phyloP scores from a whole-genome alignment of 805 yeast species.

The Kodamaea kaohsiungensis region DNA sequence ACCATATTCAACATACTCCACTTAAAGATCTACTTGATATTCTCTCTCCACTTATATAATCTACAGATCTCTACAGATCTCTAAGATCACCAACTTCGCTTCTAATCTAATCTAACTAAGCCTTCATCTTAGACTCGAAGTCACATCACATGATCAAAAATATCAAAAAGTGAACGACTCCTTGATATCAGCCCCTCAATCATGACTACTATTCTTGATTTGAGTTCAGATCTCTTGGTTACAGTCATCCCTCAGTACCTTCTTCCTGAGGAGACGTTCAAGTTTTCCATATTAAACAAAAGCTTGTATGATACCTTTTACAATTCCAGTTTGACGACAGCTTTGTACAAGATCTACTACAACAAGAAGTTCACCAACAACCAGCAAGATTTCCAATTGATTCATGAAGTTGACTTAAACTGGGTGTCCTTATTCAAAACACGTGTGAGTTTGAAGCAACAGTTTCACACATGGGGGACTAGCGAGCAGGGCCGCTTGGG shows the following conservation, averaged over 20 bases:
- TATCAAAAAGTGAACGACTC: background rate
- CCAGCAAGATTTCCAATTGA: conserved; percentile 41
- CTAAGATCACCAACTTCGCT: too few species aligned
- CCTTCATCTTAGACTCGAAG: background rate
- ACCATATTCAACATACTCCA: too few species aligned
- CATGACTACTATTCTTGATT: conserved; percentile 17
- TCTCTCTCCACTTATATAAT: too few species aligned
- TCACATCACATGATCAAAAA: background rate
- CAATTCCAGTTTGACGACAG: conserved; percentile 26
- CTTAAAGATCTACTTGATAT: too few species aligned
- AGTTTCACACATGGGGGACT: conserved; percentile 55
- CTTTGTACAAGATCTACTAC: conserved; percentile 39
- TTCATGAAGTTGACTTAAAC: conserved; percentile 29
- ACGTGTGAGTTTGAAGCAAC: conserved; percentile 34
- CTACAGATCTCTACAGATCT: too few species aligned
- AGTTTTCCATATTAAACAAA: conserved; percentile 28
- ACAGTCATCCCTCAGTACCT: conserved; percentile 34
- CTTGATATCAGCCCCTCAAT: background rate
- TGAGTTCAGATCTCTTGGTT: conserved; percentile 44
- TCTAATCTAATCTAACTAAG: too few species aligned
- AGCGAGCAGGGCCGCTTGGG: conserved; percentile 50
- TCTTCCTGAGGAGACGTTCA: conserved; percentile 39
- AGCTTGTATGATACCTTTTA: conserved; percentile 40
- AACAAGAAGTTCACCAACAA: conserved; percentile 38
- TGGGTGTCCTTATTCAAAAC: conserved; percentile 52